Evolutionary conservation across 202 grass and related monocot genomes (phyloP).

Genomic region (Zoysia matrella): DNA sequence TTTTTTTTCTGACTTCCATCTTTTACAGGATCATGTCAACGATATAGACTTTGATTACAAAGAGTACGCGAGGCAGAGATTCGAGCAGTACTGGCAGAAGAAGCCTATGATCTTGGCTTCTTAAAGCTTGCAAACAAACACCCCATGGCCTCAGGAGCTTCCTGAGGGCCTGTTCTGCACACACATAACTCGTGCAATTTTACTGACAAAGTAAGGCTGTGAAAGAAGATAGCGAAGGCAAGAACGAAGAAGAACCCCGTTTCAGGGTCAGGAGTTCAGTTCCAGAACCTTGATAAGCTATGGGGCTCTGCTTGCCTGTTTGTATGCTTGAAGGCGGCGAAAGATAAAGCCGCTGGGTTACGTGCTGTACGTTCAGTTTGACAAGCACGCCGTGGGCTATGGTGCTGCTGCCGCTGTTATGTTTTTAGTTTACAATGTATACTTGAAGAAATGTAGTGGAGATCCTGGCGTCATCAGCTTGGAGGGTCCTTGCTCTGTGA

Average conservation of each 20-base stretch:
- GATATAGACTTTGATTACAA: slow-evolving; percentile 92
- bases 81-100: slow-evolving; percentile 69
- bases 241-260: slow-evolving; percentile 26
- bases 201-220: slow-evolving; percentile 27
- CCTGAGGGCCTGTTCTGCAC: slow-evolving; percentile 37
- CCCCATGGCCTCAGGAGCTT: slow-evolving; percentile 35
- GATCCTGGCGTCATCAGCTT: not conserved
- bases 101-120: slow-evolving; percentile 46
- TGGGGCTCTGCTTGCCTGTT: slow-evolving; percentile 24
- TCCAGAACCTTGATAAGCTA: slow-evolving; percentile 20
- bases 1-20: slow-evolving; percentile 33
- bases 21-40: slow-evolving; percentile 68
- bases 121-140: slow-evolving; percentile 19
- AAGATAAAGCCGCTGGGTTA: slow-evolving; percentile 29
- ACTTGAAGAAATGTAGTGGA: not conserved
- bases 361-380: slow-evolving; percentile 35
- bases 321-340: slow-evolving; percentile 13
- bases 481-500: slow-evolving; percentile 7
- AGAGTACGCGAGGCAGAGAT: slow-evolving; percentile 84
- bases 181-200: slow-evolving; percentile 1
- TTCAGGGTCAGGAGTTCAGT: slow-evolving; percentile 23
- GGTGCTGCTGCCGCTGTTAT: slow-evolving; percentile 1
- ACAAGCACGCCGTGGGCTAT: slow-evolving; percentile 8
- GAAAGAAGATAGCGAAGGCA: slow-evolving; percentile 8
- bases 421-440: slow-evolving; percentile 17